Conservation (phyloP, 768 basidiomycete genomes). For the Lentinula boryana region DNA sequence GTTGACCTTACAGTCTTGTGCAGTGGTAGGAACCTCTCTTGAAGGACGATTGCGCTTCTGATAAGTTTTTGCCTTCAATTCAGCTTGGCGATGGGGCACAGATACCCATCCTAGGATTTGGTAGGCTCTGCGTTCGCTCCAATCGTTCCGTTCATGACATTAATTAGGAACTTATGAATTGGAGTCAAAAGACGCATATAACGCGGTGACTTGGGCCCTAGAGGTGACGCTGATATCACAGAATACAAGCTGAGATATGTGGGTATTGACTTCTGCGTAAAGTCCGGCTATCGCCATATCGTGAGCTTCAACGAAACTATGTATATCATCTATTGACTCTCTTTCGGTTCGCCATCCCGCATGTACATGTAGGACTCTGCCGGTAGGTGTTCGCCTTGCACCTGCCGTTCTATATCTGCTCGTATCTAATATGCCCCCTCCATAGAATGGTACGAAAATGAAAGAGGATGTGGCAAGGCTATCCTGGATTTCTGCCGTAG, state of each 20-base stretch:
- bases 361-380: slow-evolving; percentile 8
- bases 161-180: slow-evolving; percentile 46
- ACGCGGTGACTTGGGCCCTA: slow-evolving; percentile 53
- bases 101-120: slow-evolving; percentile 53
- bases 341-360: neutral
- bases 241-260: neutral
- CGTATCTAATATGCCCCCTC: slow-evolving; percentile 6
- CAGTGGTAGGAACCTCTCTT: neutral
- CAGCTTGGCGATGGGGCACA: slow-evolving; percentile 47
- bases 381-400: neutral
- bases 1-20: neutral
- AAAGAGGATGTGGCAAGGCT: slow-evolving; percentile 55
- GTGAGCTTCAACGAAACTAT: slow-evolving; percentile 24
- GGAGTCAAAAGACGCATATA: slow-evolving; percentile 44
- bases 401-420: neutral
- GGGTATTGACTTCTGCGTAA: neutral
- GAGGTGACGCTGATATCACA: slow-evolving; percentile 33
- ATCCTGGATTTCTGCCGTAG: slow-evolving; percentile 48
- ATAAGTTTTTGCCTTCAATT: neutral
- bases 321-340: neutral
- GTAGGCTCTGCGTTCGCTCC: slow-evolving; percentile 14
- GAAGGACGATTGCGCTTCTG: too few relatives aligned
- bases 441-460: slow-evolving; percentile 58
- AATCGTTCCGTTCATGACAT: neutral
- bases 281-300: slow-evolving; percentile 64